phyloP scores from a whole-genome alignment of 2,329 filamentous ascomycete genomes.

The Nemania sp. region DNA sequence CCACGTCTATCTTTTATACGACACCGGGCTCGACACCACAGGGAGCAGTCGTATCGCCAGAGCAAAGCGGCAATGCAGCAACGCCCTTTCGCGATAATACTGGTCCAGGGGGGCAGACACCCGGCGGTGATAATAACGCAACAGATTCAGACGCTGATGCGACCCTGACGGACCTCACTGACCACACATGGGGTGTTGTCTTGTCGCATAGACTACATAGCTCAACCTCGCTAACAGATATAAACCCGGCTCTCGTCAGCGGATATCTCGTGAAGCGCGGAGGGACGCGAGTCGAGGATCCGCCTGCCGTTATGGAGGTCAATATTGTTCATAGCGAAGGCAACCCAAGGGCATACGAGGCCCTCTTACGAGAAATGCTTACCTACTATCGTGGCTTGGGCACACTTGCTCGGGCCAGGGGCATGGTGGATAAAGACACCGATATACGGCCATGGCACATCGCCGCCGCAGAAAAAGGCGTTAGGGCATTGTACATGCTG shows the following conservation, averaged over 20 bases:
- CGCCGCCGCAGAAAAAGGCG: slow-evolving; percentile 76
- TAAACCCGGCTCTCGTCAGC: slow-evolving; percentile 69
- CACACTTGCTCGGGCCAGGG: slow-evolving; percentile 75
- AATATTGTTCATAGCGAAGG: slow-evolving; percentile 71
- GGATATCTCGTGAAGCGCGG: slow-evolving; percentile 75
- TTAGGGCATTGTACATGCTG: slow-evolving; percentile 72
- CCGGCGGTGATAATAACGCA: slow-evolving; percentile 56
- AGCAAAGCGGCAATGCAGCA: slow-evolving; percentile 65
- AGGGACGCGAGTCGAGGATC: slow-evolving; percentile 66
- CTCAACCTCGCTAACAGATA: slow-evolving; percentile 65
- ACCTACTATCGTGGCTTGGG: slow-evolving; percentile 76
- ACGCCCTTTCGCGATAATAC: slow-evolving; percentile 59
- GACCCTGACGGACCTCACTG: slow-evolving; percentile 76
- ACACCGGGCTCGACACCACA: slow-evolving; percentile 79
- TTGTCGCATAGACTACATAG: slow-evolving; percentile 74
- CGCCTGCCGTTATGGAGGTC: slow-evolving; percentile 71
- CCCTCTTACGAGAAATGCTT: slow-evolving; percentile 76
- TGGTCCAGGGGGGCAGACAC: slow-evolving; percentile 58
- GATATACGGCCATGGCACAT: slow-evolving; percentile 84
- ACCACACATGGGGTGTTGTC: slow-evolving; percentile 81
- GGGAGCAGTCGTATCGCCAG: slow-evolving; percentile 69
- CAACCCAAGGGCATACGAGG: slow-evolving; percentile 68
- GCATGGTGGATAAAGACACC: slow-evolving; percentile 67
- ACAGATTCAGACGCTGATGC: slow-evolving; percentile 72
- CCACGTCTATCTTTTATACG: slow-evolving; percentile 62